Conservation (phyloP, 2,329 filamentous ascomycete genomes). For the Cercospora sp. region DNA sequence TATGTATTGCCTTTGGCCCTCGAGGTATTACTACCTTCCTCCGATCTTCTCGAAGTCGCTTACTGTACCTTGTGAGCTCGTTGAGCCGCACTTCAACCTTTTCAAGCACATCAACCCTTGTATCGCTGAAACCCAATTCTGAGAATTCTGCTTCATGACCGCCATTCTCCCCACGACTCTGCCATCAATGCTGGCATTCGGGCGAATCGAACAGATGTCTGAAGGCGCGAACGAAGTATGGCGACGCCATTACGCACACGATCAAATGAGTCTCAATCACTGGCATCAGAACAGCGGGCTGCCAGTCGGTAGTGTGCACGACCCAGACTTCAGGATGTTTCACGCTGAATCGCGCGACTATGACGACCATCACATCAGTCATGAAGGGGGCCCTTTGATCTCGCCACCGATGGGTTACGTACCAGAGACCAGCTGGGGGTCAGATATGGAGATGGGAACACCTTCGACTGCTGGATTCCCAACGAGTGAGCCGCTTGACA, state of each 20-base stretch:
- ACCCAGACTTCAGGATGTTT: constrained; percentile 35
- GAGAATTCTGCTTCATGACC: constrained; percentile 31
- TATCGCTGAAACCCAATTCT: constrained; percentile 24
- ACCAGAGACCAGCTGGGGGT: constrained; percentile 30
- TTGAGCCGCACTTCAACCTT: constrained; percentile 30
- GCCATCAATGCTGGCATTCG: constrained; percentile 21
- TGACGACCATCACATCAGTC: constrained; percentile 23
- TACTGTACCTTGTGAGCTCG: constrained; percentile 12
- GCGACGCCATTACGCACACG: constrained; percentile 26
- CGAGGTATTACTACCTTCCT: not conserved
- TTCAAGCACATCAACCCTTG: constrained; percentile 23
- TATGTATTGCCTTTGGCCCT: constrained; percentile 10
- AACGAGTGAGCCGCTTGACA: constrained; percentile 26
- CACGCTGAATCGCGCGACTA: constrained; percentile 26
- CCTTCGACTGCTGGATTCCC: constrained; percentile 32
- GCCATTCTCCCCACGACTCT: constrained; percentile 22
- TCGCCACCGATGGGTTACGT: constrained; percentile 31
- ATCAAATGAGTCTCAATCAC: constrained; percentile 26
- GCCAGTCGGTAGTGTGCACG: constrained; percentile 29
- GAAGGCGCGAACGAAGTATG: constrained; percentile 27
- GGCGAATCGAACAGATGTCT: constrained; percentile 22
- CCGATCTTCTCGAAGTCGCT: constrained; percentile 15
- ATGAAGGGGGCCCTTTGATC: constrained; percentile 26
- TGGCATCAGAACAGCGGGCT: constrained; percentile 27
- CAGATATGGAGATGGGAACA: constrained; percentile 35